A percentile compares a stretch with the other conserved stretches of the same genome.
Evolutionary conservation across 768 basidiomycete species (phyloP).

Genomic region (Trametes meyenii): DNA sequence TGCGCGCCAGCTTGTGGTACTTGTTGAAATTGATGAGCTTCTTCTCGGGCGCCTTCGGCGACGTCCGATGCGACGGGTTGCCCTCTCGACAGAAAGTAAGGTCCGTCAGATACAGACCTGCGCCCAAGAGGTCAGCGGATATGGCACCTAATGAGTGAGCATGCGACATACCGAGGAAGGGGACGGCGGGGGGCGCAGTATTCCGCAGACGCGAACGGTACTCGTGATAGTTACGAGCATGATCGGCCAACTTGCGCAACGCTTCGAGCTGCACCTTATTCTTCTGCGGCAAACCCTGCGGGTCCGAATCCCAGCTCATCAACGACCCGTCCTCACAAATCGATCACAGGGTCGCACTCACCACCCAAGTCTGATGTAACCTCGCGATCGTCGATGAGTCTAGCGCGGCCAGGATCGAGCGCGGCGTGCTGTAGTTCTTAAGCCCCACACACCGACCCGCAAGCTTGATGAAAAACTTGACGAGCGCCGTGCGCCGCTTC

Average conservation of each 20-base stretch:
- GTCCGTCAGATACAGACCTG: slow-evolving; percentile 87
- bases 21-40: slow-evolving; percentile 96
- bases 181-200: slow-evolving; percentile 90
- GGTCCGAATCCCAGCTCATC: neutral
- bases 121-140: slow-evolving; percentile 19
- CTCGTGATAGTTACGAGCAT: slow-evolving; percentile 86
- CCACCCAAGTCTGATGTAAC: slow-evolving; percentile 91
- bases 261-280: slow-evolving; percentile 77
- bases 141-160: neutral
- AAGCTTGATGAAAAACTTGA: slow-evolving; percentile 94
- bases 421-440: slow-evolving; percentile 90
- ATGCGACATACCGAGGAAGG: slow-evolving; percentile 77
- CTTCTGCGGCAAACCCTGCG: slow-evolving; percentile 83
- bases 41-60: slow-evolving; percentile 73
- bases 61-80: slow-evolving; percentile 82
- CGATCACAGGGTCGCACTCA: slow-evolving; percentile 44
- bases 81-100: slow-evolving; percentile 96
- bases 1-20: slow-evolving; percentile 87
- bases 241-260: slow-evolving; percentile 86
- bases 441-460: slow-evolving; percentile 83
- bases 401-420: slow-evolving; percentile 90
- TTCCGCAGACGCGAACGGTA: slow-evolving; percentile 88
- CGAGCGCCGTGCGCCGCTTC: slow-evolving; percentile 74
- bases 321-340: neutral
- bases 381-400: slow-evolving; percentile 95